Evolutionary conservation across 169 alveolate species (phyloP).

Genomic region (Cryptosporidium meleagridis): DNA sequence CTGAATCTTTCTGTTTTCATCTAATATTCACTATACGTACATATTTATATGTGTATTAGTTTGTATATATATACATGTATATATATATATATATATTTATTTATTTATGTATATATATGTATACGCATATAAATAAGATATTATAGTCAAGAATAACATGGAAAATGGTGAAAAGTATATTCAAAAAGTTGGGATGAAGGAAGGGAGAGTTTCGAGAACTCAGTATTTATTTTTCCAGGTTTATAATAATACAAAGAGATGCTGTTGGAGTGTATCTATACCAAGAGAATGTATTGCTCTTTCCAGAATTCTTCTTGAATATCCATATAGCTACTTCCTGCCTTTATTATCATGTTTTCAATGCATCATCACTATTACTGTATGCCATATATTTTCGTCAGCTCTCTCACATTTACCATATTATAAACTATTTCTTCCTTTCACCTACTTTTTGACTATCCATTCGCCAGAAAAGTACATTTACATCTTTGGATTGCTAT

Average conservation of each 20-base stretch:
- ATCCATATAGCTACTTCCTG: constrained; percentile 59
- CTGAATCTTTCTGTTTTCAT: neutral
- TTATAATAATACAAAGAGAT: constrained; percentile 57
- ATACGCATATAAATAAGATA: neutral
- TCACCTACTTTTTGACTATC: constrained; percentile 51
- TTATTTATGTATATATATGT: neutral
- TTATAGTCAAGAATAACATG: constrained; percentile 24
- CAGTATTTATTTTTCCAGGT: constrained; percentile 57
- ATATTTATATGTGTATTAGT: neutral
- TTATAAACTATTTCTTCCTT: constrained; percentile 44
- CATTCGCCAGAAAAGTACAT: constrained; percentile 54
- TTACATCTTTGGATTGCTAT: constrained; percentile 29
- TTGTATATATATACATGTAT: too few relatives aligned
- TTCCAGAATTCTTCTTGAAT: constrained; percentile 50
- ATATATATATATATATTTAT: neutral
- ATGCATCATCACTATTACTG: constrained; percentile 40
- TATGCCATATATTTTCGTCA: constrained; percentile 35
- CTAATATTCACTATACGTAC: neutral
- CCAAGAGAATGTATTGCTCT: constrained; percentile 68
- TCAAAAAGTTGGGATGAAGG: constrained; percentile 65
- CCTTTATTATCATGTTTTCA: constrained; percentile 55
- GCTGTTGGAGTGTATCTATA: constrained; percentile 63
- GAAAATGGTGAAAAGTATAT: constrained; percentile 65
- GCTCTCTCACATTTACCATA: constrained; percentile 47
- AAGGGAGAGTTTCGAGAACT: constrained; percentile 64